Evolutionary conservation across 148 eudicot genomes (phyloP).

Genomic region (Hydrangea macrophylla): DNA sequence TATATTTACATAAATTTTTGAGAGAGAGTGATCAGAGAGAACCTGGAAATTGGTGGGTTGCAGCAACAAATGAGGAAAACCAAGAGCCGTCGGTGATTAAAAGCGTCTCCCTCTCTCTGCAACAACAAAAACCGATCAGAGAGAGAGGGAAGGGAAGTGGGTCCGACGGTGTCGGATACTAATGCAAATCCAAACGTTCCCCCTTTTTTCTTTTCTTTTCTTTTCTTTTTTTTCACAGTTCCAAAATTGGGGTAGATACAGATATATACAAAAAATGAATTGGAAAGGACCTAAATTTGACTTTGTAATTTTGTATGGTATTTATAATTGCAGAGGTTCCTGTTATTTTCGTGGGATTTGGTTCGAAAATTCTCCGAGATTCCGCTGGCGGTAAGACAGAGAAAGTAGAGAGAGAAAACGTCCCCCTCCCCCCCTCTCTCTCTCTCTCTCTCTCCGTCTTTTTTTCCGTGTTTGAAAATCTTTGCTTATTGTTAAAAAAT

Average conservation of each 20-base stretch:
- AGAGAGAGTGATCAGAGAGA: background rate
- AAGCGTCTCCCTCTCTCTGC: conserved; percentile 9
- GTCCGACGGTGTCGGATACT: background rate
- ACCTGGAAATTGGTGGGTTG: background rate
- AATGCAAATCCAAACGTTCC: background rate
- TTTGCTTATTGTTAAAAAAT: too few relatives aligned
- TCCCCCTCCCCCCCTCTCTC: too few relatives aligned
- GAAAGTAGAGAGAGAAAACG: too few relatives aligned
- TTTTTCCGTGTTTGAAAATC: too few relatives aligned
- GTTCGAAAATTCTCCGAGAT: background rate
- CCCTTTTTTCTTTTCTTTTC: background rate
- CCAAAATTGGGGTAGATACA: background rate
- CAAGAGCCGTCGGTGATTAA: background rate
- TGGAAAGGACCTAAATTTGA: background rate
- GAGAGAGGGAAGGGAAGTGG: background rate
- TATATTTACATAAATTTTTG: too few relatives aligned
- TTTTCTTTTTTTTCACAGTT: background rate
- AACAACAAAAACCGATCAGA: background rate
- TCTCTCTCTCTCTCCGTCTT: too few relatives aligned
- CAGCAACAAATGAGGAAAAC: conserved; percentile 3
- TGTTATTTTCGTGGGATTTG: background rate
- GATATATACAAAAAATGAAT: background rate
- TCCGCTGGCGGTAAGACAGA: too few relatives aligned
- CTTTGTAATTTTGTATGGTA: background rate
- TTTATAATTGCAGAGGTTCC: background rate